Base-by-base conservation (phyloP, 1,139 yeast genomes). In the Tardiomyces digboiensis region DNA sequence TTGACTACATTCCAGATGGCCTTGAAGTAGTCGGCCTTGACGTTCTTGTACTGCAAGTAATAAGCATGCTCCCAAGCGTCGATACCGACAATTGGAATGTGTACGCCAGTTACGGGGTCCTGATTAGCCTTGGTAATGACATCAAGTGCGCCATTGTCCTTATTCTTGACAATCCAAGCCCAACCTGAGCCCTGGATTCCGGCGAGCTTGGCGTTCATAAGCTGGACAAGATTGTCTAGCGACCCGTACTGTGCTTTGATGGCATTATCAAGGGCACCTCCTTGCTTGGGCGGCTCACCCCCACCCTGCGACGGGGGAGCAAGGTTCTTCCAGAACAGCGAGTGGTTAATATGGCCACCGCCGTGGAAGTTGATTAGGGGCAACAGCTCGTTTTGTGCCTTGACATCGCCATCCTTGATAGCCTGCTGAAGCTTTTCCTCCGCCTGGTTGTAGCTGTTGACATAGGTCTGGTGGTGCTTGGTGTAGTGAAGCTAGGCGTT, bases 61-160 rank as follows among this genome's bases (percentile, higher is more conserved):
- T 88, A 89, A 45, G 97, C 97, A 63, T 89, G 97, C 69, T 89
- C 97, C 97, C 97, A 89, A 50, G 97, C 97, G 62, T 89, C 97
- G 64, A 89, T 86, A 44, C 96, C 97, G 49, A 89, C 76, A 65
- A 89, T 72, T 42, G 97, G 96, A 45, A 79, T 74, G 62, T 77
- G 74, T 23, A 76, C 71, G 38, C 87, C 83, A 42, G 83, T 74
- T 36, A 85, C 87, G 38, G 95, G 84, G 68, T 89, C 97, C 68
- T 89, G 97, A 74, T 89, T 89, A 56, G 78, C 74, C 56, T 89
- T 85, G 61, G 89, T 86, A 50, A 87, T 84, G 47, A 89, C 84
- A 55, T 86, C 95, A 60, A 89, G 66, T 42, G 80, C 76, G 55
- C 91, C 91, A 57, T 83, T 85, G 55, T 77, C 83, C 65, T 78